Evolutionary conservation across 805 yeast species (phyloP), one percentile per base, ranked within the genome.

Genomic region (Starmerella vaccinii): DNA sequence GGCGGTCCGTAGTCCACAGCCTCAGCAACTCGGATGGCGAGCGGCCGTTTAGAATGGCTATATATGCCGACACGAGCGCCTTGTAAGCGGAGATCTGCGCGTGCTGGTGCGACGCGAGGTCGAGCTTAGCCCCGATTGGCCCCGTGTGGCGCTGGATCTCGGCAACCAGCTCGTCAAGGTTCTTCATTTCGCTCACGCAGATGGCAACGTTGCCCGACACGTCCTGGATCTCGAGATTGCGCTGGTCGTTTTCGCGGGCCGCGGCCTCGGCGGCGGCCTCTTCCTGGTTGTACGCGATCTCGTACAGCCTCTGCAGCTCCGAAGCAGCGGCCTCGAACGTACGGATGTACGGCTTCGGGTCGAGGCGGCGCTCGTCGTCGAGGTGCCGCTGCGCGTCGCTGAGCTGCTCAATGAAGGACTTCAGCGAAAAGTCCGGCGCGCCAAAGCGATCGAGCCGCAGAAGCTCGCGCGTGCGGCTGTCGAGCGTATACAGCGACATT

Each of bases 331-430:
- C 79, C 63, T 90, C 97, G 65, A 92, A 89, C 0, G 95, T 86
- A 58, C 96, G 76, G 43, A 90, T 90, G 63, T 85, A 92, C 1
- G 97, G 97, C 61, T 86, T 87, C 1, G 97, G 96, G 61, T 92
- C 96, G 49, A 87, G 66, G 12, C 68, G 65, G 56, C 51, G 51
- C 49, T 55, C 61, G 27, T 51, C 59, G 21, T 54, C 51, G 30
- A 61, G 57, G 46, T 61, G 60, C 40, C 76, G 71, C 56, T 82
- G 84, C 60, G 81, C 83, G 61, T 79, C 78, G 54, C 89, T 77
- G 57, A 89, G 69, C 60, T 78, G 82, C 62, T 88, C 92, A 24
- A 88, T 78, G 64, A 88, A 86, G 49, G 85, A 90, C 53, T 81
- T 76, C 2, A 85, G 85, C 0, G 88, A 76, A 50, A 84, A 68